Evolutionary conservation across 345 rosid species (phyloP).

Genomic region (Dimocarpus longan): DNA sequence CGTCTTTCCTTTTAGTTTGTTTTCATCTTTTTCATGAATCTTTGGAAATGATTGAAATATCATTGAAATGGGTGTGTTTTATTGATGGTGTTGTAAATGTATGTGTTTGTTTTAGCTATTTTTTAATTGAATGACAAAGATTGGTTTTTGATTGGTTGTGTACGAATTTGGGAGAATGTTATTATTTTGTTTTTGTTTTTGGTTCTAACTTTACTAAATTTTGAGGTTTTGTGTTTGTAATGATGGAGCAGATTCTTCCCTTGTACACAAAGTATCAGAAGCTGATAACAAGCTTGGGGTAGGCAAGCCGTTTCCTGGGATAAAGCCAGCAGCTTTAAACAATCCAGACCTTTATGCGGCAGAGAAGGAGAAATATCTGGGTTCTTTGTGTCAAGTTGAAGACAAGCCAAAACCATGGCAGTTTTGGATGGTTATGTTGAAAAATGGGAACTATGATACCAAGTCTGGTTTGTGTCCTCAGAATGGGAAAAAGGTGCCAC

Average conservation of each 20-base stretch:
- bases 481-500: slow-evolving; percentile 56
- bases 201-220: not conserved
- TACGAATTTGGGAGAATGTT: not conserved
- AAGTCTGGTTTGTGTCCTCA: slow-evolving; percentile 61
- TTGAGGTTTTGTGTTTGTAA: not conserved
- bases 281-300: slow-evolving; percentile 65
- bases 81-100: not conserved
- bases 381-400: slow-evolving; percentile 63
- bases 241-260: slow-evolving; percentile 40
- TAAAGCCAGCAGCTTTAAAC: slow-evolving; percentile 31
- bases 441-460: slow-evolving; percentile 84
- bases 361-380: slow-evolving; percentile 70
- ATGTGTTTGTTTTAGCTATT: not conserved
- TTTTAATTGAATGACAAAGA: not conserved
- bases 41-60: not conserved
- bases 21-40: not conserved
- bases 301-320: slow-evolving; percentile 42
- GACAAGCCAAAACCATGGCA: slow-evolving; percentile 76
- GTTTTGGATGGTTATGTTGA: slow-evolving; percentile 91
- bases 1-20: not conserved
- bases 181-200: not conserved
- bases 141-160: not conserved
- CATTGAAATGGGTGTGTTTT: not conserved
- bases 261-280: slow-evolving; percentile 64
- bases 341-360: slow-evolving; percentile 67